Evolutionary conservation across 2,329 filamentous ascomycete genomes (phyloP).

Genomic region (Fusarium sp.): DNA sequence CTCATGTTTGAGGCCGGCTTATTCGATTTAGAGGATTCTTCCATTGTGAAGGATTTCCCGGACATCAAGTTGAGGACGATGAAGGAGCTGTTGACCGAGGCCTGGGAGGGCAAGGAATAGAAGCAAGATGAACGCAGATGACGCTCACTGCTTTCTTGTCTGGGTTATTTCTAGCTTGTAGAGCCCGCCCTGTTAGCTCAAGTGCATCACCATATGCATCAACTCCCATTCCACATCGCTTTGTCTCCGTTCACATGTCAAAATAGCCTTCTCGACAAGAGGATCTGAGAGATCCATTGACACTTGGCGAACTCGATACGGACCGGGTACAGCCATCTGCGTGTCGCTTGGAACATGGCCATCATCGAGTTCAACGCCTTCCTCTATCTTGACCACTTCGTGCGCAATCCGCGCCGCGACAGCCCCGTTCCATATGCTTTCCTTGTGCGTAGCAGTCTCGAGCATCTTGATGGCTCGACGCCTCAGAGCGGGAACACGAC

Average conservation of each 20-base stretch:
- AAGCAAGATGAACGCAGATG: not conserved
- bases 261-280: not conserved
- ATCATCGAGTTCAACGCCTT: not conserved
- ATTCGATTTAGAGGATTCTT: not conserved
- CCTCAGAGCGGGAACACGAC: not conserved
- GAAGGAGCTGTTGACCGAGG: not conserved
- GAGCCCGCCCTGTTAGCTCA: not conserved
- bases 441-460: not conserved
- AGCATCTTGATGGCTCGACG: not conserved
- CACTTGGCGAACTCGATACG: not conserved
- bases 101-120: slow-evolving; percentile 1
- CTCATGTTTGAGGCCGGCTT: not conserved
- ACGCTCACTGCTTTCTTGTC: not conserved
- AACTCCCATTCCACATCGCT: not conserved
- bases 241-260: not conserved
- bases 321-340: not conserved
- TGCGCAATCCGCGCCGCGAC: not conserved
- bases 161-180: not conserved
- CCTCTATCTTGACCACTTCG: not conserved
- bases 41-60: slow-evolving; percentile 4
- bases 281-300: not conserved
- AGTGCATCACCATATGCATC: not conserved
- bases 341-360: not conserved
- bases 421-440: not conserved
- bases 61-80: slow-evolving; percentile 1